Percentiles rank a stretch among this genome's conserved stretches.
phyloP scores from a whole-genome alignment of 148 eudicot species.

The Gaultheria prostrata region DNA sequence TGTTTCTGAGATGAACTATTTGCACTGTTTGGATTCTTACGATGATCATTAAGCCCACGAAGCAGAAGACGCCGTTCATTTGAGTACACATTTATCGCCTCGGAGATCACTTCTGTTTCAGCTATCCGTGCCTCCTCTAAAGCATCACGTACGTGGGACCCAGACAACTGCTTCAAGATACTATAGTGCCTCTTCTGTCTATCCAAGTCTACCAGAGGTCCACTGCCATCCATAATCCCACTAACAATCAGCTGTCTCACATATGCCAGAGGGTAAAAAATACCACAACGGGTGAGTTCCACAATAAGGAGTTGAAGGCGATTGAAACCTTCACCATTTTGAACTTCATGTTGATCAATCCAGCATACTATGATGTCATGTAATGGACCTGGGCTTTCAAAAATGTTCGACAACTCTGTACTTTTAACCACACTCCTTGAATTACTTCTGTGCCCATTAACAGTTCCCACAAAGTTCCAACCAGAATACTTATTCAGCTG shows the following conservation, averaged over 20 bases:
- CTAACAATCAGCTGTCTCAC: slow-evolving; percentile 86
- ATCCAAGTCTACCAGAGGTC: slow-evolving; percentile 39
- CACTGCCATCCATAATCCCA: slow-evolving; percentile 72
- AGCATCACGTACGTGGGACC: slow-evolving; percentile 57
- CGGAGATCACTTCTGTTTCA: slow-evolving; percentile 38
- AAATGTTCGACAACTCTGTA: slow-evolving; percentile 44
- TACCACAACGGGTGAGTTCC: slow-evolving; percentile 68
- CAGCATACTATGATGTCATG: slow-evolving; percentile 91
- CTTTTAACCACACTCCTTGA: slow-evolving; percentile 24
- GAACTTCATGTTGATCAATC: slow-evolving; percentile 90
- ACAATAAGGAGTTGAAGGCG: slow-evolving; percentile 69
- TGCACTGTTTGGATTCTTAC: slow-evolving; percentile 24
- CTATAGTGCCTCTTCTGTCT: slow-evolving; percentile 60
- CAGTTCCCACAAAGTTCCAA: slow-evolving; percentile 17
- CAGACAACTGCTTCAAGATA: slow-evolving; percentile 84
- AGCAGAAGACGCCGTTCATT: slow-evolving; percentile 89
- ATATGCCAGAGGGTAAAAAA: slow-evolving; percentile 80
- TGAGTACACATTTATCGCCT: slow-evolving; percentile 63
- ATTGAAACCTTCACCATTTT: slow-evolving; percentile 67
- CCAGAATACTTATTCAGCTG: slow-evolving; percentile 24
- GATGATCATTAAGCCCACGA: slow-evolving; percentile 45
- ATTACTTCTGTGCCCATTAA: slow-evolving; percentile 21
- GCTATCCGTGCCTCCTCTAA: slow-evolving; percentile 52
- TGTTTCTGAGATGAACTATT: slow-evolving; percentile 32
- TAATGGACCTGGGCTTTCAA: slow-evolving; percentile 86